Conservation (phyloP, 2,329 filamentous ascomycete species). For the Nothopassalora personata region DNA sequence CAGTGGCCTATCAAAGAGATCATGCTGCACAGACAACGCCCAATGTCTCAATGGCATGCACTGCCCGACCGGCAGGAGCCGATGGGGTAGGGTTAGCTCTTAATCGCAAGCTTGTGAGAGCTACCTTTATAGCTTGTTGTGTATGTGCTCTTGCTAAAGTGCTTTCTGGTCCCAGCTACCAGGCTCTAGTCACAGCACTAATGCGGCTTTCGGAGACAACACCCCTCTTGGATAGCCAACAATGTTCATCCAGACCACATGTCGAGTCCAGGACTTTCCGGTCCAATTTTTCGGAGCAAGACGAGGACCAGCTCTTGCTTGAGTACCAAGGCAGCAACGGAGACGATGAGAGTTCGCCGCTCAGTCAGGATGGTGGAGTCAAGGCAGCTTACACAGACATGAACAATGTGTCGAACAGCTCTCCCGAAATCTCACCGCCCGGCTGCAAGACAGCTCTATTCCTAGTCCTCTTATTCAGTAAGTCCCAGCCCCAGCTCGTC, state of each 20-base stretch:
- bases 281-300: not conserved
- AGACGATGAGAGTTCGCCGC: not conserved
- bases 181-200: not conserved
- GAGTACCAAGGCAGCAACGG: not conserved
- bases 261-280: not conserved
- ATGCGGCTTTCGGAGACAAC: not conserved
- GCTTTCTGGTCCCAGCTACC: not conserved
- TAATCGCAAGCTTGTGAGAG: not conserved
- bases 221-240: not conserved
- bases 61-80: not conserved
- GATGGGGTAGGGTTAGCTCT: not conserved
- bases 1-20: too few relatives aligned
- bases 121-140: not conserved
- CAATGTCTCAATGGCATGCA: not conserved
- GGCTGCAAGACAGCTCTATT: slow-evolving; percentile 2
- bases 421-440: not conserved
- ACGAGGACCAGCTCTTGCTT: not conserved
- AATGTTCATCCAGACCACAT: not conserved
- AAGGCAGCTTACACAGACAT: not conserved
- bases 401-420: not conserved
- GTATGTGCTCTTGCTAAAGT: too few relatives aligned
- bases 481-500: not conserved
- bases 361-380: not conserved
- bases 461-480: slow-evolving; percentile 1
- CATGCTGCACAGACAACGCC: not conserved